Evolutionary conservation across 768 basidiomycete species (phyloP), one percentile per base, ranked within the genome.

Genomic region (Sporobolomyces pararoseus): DNA sequence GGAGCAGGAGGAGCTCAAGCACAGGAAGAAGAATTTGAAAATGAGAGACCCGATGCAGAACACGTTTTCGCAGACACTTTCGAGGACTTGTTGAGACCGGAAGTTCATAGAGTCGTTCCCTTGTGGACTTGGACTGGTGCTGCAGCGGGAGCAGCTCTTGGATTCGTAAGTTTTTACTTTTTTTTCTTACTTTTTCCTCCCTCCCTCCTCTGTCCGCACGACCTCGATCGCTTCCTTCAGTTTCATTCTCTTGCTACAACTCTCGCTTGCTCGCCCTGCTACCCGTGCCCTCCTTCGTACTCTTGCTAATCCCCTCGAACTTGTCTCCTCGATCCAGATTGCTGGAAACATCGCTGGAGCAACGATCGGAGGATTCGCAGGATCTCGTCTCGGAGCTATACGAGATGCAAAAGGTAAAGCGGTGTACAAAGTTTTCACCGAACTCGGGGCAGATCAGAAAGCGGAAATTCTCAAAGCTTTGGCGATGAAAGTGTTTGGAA

Each of bases 71-170:
- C 59, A 14, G 47, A 58, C 23, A 71, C 72, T 9, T 75, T 75
- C 32, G 74, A 75, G 54, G 74, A 75, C 23, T 29, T 75, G 62
- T 50, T 75, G 27, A 23, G 62, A 14, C 68, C 74, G 1, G 71
- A 75, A 49, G 70, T 75, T 4, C 27, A 72, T 27, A 32, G 71
- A 10, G 25, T 42, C 14, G n/a, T 75, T 17, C 74, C 74, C 1
- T 21, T 75, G 27, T 75, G 74, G 73, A 75, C 69, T 2, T 75
- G 70, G 70, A 61, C 55, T 2, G 74, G 74, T 16, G 74, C 70
- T 1, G 71, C 54, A 6, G 71, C 71, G 0, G 74, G 74, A 3
- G 74, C 68, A 2, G 65, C 32, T 0, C n/a, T 75, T 10, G 74
- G 74, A 7, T 75, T 75, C 31, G 69, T 74, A 35, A 46, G 67